These are phyloP conservation scores for Acanthochlamys bracteata DNA, from an alignment of 106 monocot species.

Conservation along the genomic window DNA sequence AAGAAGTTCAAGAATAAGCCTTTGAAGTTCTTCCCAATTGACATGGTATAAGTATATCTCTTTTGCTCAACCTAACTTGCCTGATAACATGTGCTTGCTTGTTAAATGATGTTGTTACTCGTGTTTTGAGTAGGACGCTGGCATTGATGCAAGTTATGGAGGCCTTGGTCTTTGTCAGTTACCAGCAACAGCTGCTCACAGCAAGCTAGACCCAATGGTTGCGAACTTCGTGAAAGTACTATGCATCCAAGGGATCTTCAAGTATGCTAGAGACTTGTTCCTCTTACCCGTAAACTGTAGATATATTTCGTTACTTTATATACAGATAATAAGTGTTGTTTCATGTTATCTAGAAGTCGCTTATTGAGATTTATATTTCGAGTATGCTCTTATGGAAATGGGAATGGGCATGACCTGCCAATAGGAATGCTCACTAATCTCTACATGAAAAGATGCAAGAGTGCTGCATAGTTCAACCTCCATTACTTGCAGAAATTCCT, in stretches of 20 bases:
- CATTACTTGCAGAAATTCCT: neutral
- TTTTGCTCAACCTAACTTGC: neutral
- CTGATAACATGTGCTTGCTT: neutral
- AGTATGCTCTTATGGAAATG: conserved; percentile 74
- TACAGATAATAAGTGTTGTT: too few species aligned
- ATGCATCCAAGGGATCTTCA: conserved; percentile 72
- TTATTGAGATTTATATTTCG: conserved; percentile 3
- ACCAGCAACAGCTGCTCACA: conserved; percentile 41
- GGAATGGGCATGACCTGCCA: conserved; percentile 42
- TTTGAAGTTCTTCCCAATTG: conserved; percentile 62
- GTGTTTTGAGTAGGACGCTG: conserved; percentile 38
- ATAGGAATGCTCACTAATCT: conserved; percentile 49
- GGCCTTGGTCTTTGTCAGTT: conserved; percentile 45
- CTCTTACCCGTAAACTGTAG: too few species aligned
- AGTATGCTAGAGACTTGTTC: conserved; percentile 11
- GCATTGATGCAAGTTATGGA: conserved; percentile 51
- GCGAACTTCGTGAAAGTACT: conserved; percentile 56
- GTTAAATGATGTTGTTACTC: neutral
- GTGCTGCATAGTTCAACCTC: neutral
- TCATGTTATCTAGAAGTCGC: too few species aligned
- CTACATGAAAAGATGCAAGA: conserved; percentile 53
- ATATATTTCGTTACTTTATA: too few species aligned
- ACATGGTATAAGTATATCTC: conserved; percentile 31
- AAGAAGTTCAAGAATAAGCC: conserved; percentile 61
- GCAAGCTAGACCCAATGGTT: conserved; percentile 53